phyloP scores from a whole-genome alignment of 2,329 filamentous ascomycete genomes.

The Aspergillus sp. region DNA sequence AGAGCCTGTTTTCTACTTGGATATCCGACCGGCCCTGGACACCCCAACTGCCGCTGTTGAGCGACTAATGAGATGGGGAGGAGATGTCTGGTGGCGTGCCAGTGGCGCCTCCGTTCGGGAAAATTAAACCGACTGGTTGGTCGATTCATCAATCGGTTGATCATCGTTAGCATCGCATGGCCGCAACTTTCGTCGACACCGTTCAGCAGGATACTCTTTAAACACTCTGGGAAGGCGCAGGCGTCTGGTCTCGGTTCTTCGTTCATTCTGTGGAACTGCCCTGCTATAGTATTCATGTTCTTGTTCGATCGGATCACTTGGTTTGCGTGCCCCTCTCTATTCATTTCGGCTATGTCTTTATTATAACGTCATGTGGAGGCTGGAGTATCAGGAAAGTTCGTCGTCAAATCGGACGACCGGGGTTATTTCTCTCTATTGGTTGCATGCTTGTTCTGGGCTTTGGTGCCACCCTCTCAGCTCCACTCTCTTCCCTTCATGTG shows the following conservation, averaged over 20 bases:
- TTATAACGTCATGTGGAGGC: not conserved
- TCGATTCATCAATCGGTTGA: too few relatives aligned
- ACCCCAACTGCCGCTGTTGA: constrained; percentile 79
- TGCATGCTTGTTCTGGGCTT: not conserved
- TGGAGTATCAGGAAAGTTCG: not conserved
- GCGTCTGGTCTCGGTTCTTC: constrained; percentile 24
- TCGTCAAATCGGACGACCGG: not conserved
- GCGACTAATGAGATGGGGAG: constrained; percentile 82
- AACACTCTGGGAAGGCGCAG: constrained; percentile 22
- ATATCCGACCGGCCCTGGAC: constrained; percentile 85
- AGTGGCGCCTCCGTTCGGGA: constrained; percentile 66
- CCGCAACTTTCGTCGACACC: not conserved
- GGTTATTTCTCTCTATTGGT: not conserved
- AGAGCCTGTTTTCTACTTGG: constrained; percentile 92
- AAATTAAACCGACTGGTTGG: constrained; percentile 15
- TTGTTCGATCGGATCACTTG: not conserved
- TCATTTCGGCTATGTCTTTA: not conserved
- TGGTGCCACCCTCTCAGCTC: not conserved
- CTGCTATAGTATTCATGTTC: constrained; percentile 11
- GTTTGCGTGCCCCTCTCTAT: not conserved
- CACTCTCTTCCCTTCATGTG: not conserved
- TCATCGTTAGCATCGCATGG: not conserved
- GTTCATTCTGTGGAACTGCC: constrained; percentile 6
- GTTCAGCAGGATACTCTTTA: constrained; percentile 1
- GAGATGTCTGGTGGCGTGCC: constrained; percentile 90